Base-by-base conservation (phyloP, 345 rosid genomes). In the Excoecaria cochinchinensis region DNA sequence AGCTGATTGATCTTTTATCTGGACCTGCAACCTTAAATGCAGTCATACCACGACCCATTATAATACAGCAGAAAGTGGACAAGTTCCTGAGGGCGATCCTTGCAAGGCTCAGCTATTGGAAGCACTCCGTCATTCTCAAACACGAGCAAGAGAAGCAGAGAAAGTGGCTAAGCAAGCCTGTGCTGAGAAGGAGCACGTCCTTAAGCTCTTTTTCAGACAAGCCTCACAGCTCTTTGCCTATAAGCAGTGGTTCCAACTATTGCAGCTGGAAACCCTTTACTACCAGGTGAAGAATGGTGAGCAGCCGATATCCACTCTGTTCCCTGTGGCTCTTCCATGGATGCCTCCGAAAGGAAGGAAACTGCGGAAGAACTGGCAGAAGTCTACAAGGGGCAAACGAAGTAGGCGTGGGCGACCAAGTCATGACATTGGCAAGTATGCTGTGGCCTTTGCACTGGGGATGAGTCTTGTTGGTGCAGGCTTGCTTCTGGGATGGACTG, bases 141-240 rank as follows among this genome's bases (percentile, higher is more conserved):
- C 99, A 14, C 90, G 99, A 24, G 98, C 99, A 44, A 90, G 99
- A 80, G 93, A 96, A 85, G 98, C 99, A 5, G 99, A 96, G 81
- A 89, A 86, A 62, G 90, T 90, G 61, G 99, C 95, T n/a, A 82
- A 88, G 83, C 87, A 87, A 78, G 97, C 89, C 6, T 73, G 80
- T 61, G 92, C 89, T 0, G 99, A 96, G 84, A 96, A 90, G 83
- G 98, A 92, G 72, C 88, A 93, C 72, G 73, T 92, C 67, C 74
- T 93, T 55, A 87, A 84, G 85, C 92, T 96, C 74, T 85, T 96
- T 85, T 84, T 96, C 69, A 90, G 82, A 85, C 99, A 96, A 86
- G 98, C 99, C 38, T 89, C 97, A 0, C 97, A 93, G 84, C 91
- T 96, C 71, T 92, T 93, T 72, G 97, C 97, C 52, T 93, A 96